Evolutionary conservation across 371 early-diverging fungal genomes (phyloP), one percentile per base, ranked within the genome.

Genomic region (Actinomortierella ambigua): DNA sequence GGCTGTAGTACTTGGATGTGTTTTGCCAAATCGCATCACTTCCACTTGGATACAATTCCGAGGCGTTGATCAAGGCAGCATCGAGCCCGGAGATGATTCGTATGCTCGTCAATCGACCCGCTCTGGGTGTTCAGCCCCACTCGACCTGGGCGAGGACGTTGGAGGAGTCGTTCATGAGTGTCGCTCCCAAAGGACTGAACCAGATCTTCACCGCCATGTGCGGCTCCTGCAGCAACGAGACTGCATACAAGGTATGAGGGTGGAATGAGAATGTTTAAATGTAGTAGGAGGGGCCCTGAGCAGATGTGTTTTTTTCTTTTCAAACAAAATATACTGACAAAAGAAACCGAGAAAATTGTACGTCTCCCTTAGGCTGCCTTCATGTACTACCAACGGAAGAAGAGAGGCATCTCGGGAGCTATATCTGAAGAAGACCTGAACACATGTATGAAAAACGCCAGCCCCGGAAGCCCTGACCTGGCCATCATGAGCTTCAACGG

Each of bases 141-240:
- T 61, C 77, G 9, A 87, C 85, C 46, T 91, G 92, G 92, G 78
- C 84, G 1, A 79, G 82, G 34, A 75, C 82, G 1, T 69, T 91
- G 17, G 84, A 87, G 47, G 76, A 85, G 2, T 79, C 92, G 9
- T 88, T 89, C 54, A 86, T 91, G 86, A 65, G 79, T 2, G 90
- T 90, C 1, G 85, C 85, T 9, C 92, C 92, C 8, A 76, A 77
- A 54, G 92, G 90, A 1, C 70, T 91, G 78, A 77, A 78, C 50
- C 86, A 90, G 54, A 85, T 91, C n/a, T 91, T 91, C 55, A 91
- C 92, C 3, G 87, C 88, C 26, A 88, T 89, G 85, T 88, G 89
- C 57, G 92, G 92, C 2, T 87, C 90, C 9, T 88, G 89, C 64
- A 88, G 90, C 44, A 91, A 90, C 53, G 92, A 91, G 62, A 83